phyloP scores from a whole-genome alignment of 495 filamentous ascomycete genomes.

The Astrothelium macrocarpum region DNA sequence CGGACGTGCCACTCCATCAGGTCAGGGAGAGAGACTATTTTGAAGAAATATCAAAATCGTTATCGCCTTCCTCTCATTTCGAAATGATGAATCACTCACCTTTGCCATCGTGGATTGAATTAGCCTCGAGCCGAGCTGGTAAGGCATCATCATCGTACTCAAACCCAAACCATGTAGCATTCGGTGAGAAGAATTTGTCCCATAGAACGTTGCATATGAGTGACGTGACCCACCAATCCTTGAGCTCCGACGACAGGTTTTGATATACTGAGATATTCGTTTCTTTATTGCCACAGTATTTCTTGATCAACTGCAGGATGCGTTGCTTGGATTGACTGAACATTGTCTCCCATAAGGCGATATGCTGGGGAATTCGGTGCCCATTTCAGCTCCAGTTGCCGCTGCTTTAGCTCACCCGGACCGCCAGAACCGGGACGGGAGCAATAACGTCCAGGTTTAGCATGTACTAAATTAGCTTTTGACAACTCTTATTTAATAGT shows the following conservation, averaged over 20 bases:
- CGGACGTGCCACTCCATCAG: not conserved
- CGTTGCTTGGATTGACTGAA: not conserved
- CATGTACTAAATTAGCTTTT: too few species aligned
- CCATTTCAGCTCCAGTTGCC: not conserved
- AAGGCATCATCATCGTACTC: not conserved
- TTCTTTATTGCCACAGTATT: not conserved
- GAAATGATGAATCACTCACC: not conserved
- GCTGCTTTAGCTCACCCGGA: not conserved
- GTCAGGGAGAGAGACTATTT: not conserved
- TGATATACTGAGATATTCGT: not conserved
- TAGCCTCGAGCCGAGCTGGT: not conserved
- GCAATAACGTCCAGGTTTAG: too few species aligned
- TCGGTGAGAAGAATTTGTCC: not conserved
- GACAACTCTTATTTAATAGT: too few species aligned
- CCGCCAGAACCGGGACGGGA: not conserved
- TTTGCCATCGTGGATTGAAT: not conserved
- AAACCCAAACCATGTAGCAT: not conserved
- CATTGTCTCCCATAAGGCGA: too few species aligned
- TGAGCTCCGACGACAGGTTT: not conserved
- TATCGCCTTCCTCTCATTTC: not conserved
- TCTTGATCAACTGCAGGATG: not conserved
- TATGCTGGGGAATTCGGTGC: not conserved
- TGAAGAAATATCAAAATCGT: not conserved
- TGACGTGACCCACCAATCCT: not conserved
- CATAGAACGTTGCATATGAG: not conserved